Evolutionary conservation across 164 flowering plant genomes (phyloP).

Genomic region (Stephania yunnanensis): DNA sequence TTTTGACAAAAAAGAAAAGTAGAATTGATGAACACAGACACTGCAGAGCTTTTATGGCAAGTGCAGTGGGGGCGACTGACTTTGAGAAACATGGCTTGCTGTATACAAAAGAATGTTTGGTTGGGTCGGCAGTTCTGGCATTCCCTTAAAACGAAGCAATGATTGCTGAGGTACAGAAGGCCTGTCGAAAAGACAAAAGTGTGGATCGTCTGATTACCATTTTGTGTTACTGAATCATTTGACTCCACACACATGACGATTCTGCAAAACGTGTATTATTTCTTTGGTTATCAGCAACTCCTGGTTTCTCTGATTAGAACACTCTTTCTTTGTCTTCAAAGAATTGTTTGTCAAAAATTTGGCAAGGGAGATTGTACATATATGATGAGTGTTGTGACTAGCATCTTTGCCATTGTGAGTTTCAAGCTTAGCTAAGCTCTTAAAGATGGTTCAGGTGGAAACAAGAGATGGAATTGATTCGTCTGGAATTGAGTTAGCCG

Average conservation of each 20-base stretch:
- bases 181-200: background rate
- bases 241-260: background rate
- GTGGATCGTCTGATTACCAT: background rate
- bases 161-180: background rate
- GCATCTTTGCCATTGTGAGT: background rate
- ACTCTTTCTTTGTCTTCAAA: too few relatives aligned
- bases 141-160: background rate
- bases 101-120: background rate
- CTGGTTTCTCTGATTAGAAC: too few relatives aligned
- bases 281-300: background rate
- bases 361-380: too few relatives aligned
- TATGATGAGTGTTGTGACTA: background rate
- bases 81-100: background rate
- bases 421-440: constrained; percentile 4
- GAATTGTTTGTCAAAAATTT: too few relatives aligned
- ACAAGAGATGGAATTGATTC: constrained; percentile 32
- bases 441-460: constrained; percentile 47
- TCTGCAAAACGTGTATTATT: background rate
- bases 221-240: background rate
- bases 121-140: background rate
- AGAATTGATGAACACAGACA: too few relatives aligned
- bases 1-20: too few relatives aligned
- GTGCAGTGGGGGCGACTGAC: too few relatives aligned
- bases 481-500: constrained; percentile 41
- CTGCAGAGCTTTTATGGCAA: too few relatives aligned